phyloP scores from a whole-genome alignment of 2,329 filamentous ascomycete species.

The Lachnellula suecica region DNA sequence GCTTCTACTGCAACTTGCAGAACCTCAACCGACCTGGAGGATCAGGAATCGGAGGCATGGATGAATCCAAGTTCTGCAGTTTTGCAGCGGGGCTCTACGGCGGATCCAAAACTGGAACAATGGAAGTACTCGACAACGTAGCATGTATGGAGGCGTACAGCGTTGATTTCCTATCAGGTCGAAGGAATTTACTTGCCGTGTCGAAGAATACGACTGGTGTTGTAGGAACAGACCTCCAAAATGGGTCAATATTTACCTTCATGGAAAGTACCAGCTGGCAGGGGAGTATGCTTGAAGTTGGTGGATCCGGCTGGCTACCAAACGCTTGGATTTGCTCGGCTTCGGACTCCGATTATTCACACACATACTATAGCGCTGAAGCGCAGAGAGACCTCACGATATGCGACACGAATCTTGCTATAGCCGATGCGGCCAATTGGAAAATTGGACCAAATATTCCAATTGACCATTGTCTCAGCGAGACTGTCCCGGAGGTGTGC shows the following conservation, averaged over 20 bases:
- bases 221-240: neutral
- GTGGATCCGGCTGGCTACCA: neutral
- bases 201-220: neutral
- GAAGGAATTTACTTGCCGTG: neutral
- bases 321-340: neutral
- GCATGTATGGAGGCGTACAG: neutral
- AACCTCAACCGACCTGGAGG: neutral
- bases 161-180: neutral
- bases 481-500: neutral
- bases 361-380: neutral
- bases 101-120: neutral
- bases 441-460: neutral
- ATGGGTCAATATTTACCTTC: neutral
- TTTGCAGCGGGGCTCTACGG: neutral
- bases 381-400: neutral
- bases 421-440: neutral
- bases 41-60: neutral
- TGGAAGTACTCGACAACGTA: neutral
- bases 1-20: neutral
- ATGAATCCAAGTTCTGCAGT: neutral
- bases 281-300: neutral
- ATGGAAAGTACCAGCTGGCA: neutral
- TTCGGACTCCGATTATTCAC: neutral
- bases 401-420: neutral
- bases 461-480: constrained; percentile 1